phyloP scores from a whole-genome alignment of 371 early-diverging fungal genomes.

The Gilbertella persicaria region DNA sequence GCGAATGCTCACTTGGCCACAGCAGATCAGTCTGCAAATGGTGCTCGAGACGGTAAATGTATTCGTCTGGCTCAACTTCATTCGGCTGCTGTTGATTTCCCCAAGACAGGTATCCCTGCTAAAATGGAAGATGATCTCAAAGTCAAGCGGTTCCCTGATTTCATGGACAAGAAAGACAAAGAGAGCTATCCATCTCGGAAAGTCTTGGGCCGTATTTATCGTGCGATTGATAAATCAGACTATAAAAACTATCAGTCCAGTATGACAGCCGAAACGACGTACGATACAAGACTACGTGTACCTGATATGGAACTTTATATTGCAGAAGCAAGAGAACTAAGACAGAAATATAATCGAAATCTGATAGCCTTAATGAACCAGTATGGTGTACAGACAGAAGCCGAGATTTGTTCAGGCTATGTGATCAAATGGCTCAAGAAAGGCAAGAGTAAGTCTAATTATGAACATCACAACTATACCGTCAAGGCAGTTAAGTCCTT shows the following conservation, averaged over 20 bases:
- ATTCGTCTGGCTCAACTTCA: slow-evolving; percentile 69
- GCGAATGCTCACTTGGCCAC: slow-evolving; percentile 75
- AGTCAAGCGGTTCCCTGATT: slow-evolving; percentile 72
- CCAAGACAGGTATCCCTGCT: slow-evolving; percentile 51
- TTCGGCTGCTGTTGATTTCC: slow-evolving; percentile 53
- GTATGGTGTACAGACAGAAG: slow-evolving; percentile 60
- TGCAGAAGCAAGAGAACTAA: slow-evolving; percentile 47
- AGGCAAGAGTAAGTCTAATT: slow-evolving; percentile 38
- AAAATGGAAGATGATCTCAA: slow-evolving; percentile 40
- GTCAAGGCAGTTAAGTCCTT: slow-evolving; percentile 42
- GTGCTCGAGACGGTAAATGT: slow-evolving; percentile 58
- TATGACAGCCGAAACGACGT: slow-evolving; percentile 26
- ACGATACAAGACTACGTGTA: slow-evolving; percentile 51
- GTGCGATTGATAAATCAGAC: slow-evolving; percentile 44
- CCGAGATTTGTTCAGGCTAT: slow-evolving; percentile 49
- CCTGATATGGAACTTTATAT: slow-evolving; percentile 60
- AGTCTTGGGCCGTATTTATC: slow-evolving; percentile 67
- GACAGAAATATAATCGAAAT: slow-evolving; percentile 54
- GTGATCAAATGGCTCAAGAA: slow-evolving; percentile 44
- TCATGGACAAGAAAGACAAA: slow-evolving; percentile 74
- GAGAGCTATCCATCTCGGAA: slow-evolving; percentile 58
- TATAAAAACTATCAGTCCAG: slow-evolving; percentile 37
- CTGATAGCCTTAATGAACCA: slow-evolving; percentile 66
- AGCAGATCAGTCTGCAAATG: slow-evolving; percentile 56
- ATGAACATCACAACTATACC: slow-evolving; percentile 51